A percentile compares a stretch with the other conserved stretches of the same genome.
These are phyloP conservation scores for Exophiala aquamarina DNA, from an alignment of 2,329 filamentous ascomycete species.

Conservation along the genomic window DNA sequence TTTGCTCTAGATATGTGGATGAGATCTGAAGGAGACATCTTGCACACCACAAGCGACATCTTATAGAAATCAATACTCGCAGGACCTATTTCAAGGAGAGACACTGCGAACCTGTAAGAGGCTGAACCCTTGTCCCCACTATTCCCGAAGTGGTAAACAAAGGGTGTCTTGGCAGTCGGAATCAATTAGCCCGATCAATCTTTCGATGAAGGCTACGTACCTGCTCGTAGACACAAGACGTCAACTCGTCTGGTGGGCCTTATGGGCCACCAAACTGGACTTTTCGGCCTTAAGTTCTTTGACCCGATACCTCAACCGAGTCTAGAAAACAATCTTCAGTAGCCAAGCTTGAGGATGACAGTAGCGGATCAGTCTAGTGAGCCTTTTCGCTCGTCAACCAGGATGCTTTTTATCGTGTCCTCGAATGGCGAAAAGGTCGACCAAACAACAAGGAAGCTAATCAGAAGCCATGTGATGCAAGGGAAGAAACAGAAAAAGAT, in stretches of 20 bases:
- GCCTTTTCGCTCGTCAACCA: not conserved
- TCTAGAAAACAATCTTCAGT: not conserved
- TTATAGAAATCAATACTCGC: too few species aligned
- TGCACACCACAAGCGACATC: too few species aligned
- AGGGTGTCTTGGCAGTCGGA: conserved; percentile 2
- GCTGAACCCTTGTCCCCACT: too few species aligned
- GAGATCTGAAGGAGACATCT: too few species aligned
- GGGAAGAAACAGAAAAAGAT: conserved; percentile 16
- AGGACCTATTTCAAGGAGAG: too few species aligned
- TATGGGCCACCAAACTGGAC: too few species aligned
- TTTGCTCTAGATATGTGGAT: too few species aligned
- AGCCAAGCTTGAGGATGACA: conserved; percentile 4
- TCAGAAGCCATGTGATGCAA: conserved; percentile 20
- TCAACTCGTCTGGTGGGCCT: not conserved
- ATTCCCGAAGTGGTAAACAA: conserved; percentile 1
- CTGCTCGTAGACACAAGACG: too few species aligned
- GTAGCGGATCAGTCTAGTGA: not conserved
- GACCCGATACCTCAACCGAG: not conserved
- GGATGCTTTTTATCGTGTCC: conserved; percentile 18
- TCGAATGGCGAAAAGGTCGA: conserved; percentile 12
- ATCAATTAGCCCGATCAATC: too few species aligned
- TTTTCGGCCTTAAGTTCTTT: not conserved
- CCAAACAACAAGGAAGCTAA: conserved; percentile 12
- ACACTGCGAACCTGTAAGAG: too few species aligned
- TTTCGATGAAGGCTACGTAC: too few species aligned